A percentile compares a stretch with the other conserved stretches of the same genome.
Conservation (phyloP, 2,329 filamentous ascomycete genomes). For the Colletotrichum noveboracense region DNA sequence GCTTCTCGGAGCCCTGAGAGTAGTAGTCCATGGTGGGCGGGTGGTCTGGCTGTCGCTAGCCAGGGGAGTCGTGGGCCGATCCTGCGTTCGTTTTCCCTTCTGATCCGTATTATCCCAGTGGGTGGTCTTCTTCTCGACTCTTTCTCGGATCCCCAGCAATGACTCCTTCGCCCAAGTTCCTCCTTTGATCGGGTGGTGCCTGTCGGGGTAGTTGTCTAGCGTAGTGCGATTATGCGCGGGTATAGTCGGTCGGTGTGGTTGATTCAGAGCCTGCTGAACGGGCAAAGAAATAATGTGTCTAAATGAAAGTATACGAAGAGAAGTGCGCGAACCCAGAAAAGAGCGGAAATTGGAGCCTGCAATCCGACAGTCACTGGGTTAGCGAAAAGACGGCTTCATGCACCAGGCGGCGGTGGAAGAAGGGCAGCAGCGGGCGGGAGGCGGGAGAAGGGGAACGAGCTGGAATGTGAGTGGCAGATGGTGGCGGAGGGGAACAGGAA, state of each 20-base stretch:
- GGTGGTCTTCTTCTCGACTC: constrained; percentile 21
- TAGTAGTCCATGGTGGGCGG: constrained; percentile 37
- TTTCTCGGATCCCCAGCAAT: constrained; percentile 13
- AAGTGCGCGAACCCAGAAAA: constrained; percentile 28
- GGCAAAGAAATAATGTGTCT: constrained; percentile 34
- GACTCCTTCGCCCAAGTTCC: neutral
- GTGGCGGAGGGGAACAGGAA: constrained; percentile 26
- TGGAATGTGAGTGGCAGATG: constrained; percentile 4
- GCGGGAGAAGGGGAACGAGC: constrained; percentile 22
- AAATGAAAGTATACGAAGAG: constrained; percentile 32
- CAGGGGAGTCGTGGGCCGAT: neutral
- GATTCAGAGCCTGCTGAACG: constrained; percentile 64
- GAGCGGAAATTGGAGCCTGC: constrained; percentile 39
- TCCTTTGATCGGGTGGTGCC: neutral
- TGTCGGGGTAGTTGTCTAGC: neutral
- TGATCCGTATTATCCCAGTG: constrained; percentile 10
- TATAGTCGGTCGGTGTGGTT: constrained; percentile 8
- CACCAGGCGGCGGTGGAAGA: constrained; percentile 34
- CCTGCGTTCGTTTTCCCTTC: neutral
- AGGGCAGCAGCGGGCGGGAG: constrained; percentile 14
- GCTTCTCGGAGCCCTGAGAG: constrained; percentile 43
- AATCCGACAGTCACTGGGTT: constrained; percentile 25
- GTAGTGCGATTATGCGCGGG: constrained; percentile 4
- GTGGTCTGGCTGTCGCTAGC: constrained; percentile 10
- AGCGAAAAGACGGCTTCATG: constrained; percentile 16